These are phyloP conservation scores for Hymenoscyphus fructigenus DNA, from an alignment of 2,329 filamentous ascomycete species.

Conservation along the genomic window DNA sequence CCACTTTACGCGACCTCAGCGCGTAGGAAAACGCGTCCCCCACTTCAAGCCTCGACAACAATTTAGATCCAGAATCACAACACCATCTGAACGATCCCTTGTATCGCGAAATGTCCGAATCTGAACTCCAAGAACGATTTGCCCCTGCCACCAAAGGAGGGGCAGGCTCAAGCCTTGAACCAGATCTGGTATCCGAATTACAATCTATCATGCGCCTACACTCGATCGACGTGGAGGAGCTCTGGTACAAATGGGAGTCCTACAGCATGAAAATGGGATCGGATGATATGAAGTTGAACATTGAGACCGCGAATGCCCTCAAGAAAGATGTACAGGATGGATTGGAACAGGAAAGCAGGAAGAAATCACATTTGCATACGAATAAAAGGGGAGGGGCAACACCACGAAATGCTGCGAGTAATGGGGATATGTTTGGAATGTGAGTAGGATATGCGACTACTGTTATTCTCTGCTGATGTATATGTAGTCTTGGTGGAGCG, in stretches of 20 bases:
- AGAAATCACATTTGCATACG: conserved; percentile 62
- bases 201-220: conserved; percentile 85
- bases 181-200: conserved; percentile 78
- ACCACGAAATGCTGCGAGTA: conserved; percentile 55
- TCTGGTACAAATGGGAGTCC: conserved; percentile 99
- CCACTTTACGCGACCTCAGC: not conserved
- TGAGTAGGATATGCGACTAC: conserved; percentile 39
- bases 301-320: conserved; percentile 72
- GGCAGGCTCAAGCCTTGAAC: conserved; percentile 50
- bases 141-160: conserved; percentile 16
- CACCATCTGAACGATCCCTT: not conserved
- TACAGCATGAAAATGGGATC: conserved; percentile 93
- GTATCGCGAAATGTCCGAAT: conserved; percentile 8
- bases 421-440: conserved; percentile 80
- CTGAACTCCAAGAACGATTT: conserved; percentile 34
- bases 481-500: conserved; percentile 61
- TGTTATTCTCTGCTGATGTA: conserved; percentile 26
- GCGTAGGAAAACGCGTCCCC: conserved; percentile 1
- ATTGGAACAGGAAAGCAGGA: conserved; percentile 73
- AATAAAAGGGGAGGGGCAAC: conserved; percentile 64
- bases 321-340: conserved; percentile 85
- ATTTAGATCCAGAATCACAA: conserved; percentile 8
- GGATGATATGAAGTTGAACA: conserved; percentile 69
- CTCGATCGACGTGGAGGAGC: conserved; percentile 75
- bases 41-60: not conserved